Evolutionary conservation across 306 rosid genomes (phyloP).

Genomic region (Citrullus mucosospermus): DNA sequence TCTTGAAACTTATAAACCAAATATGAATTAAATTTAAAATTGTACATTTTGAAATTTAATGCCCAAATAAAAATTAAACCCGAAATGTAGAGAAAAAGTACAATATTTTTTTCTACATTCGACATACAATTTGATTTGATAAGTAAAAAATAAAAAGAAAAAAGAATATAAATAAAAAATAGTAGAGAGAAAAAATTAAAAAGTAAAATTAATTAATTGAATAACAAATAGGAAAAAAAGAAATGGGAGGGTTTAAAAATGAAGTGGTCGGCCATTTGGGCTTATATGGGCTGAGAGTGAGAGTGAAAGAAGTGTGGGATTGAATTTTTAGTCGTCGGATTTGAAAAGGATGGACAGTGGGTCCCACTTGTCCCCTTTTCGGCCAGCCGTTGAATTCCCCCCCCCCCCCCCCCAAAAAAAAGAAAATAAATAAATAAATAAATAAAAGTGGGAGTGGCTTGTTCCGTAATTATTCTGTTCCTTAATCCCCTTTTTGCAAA

Average conservation of each 20-base stretch:
- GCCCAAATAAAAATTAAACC: no score
- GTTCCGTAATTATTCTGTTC: background rate
- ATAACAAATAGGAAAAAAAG: background rate
- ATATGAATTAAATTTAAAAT: no score
- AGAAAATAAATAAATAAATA: background rate
- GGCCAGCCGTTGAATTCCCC: background rate
- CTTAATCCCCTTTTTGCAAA: background rate
- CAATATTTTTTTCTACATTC: no score
- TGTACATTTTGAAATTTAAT: no score
- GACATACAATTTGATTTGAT: no score
- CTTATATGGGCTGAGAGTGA: background rate
- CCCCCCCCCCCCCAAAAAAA: no score
- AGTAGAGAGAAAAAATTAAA: no score
- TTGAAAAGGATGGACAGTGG: background rate
- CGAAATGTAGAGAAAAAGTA: no score
- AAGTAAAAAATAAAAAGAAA: no score
- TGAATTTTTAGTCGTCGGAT: background rate
- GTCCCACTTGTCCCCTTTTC: background rate
- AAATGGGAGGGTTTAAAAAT: background rate
- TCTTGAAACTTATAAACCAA: no score
- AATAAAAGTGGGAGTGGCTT: background rate
- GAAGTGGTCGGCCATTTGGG: conserved; percentile 1
- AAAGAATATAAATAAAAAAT: no score
- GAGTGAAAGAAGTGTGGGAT: background rate
- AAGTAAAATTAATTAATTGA: no score